Conservation (phyloP, 192 early-diverging fungal species). For the Backusella luteola region DNA sequence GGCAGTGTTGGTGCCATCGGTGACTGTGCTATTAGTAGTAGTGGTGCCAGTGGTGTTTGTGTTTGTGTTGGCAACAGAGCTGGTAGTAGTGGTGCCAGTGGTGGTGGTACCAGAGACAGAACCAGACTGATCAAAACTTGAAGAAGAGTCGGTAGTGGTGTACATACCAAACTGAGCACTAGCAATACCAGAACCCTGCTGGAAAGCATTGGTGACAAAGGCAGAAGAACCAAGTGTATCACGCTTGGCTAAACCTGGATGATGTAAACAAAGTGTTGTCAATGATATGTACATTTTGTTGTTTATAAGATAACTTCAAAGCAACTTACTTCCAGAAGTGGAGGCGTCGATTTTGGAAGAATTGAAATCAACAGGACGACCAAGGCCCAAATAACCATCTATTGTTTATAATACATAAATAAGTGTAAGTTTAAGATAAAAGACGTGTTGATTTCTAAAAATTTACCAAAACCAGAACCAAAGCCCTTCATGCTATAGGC, state of each 20-base stretch:
- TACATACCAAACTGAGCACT: constrained; percentile 38
- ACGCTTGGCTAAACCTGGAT: constrained; percentile 20
- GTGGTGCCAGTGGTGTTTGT: neutral
- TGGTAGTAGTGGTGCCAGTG: neutral
- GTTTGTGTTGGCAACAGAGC: neutral
- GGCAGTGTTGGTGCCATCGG: constrained; percentile 8
- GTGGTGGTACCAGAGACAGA: neutral
- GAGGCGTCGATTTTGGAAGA: constrained; percentile 14
- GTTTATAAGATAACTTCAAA: neutral
- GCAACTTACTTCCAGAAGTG: neutral
- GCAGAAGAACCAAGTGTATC: constrained; percentile 17
- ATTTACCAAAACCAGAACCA: constrained; percentile 22
- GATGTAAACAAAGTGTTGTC: neutral
- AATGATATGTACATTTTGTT: neutral
- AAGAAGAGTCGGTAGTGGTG: constrained; percentile 7
- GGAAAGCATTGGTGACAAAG: constrained; percentile 28
- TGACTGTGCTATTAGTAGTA: neutral
- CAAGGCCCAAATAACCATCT: constrained; percentile 38
- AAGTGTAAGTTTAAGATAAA: neutral
- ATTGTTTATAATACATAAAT: neutral
- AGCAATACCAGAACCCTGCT: constrained; percentile 23
- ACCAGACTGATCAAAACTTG: constrained; percentile 17
- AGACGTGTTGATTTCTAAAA: neutral
- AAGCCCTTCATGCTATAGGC: constrained; percentile 38
- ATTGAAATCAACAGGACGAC: constrained; percentile 33